Conservation (phyloP, 768 basidiomycete genomes). For the Tephrocybe sp. region DNA sequence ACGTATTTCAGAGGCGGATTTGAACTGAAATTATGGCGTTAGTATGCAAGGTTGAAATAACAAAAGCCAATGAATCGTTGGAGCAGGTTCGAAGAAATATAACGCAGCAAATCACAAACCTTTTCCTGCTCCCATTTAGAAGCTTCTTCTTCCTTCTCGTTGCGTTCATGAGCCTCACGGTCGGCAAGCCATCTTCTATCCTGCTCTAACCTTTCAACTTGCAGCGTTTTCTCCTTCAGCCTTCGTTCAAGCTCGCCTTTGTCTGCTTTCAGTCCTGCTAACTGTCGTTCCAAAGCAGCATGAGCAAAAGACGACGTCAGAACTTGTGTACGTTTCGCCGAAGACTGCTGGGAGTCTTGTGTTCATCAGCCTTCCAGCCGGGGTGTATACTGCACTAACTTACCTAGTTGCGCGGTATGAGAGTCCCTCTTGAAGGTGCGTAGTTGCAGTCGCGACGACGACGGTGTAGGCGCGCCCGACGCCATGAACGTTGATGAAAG, state of each 20-base stretch:
- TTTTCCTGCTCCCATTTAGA: conserved; percentile 54
- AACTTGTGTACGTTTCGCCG: conserved; percentile 62
- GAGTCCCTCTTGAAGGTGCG: conserved; percentile 6
- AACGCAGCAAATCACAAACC: conserved; percentile 45
- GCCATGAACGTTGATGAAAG: conserved; percentile 1
- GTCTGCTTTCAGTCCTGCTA: conserved; percentile 58
- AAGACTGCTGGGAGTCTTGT: conserved; percentile 66
- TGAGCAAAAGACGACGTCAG: conserved; percentile 63
- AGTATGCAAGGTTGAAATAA: neutral
- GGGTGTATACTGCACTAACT: neutral
- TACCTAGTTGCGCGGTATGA: conserved; percentile 7
- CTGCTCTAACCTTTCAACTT: conserved; percentile 65
- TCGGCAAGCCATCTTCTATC: conserved; percentile 72
- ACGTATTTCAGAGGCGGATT: conserved; percentile 51
- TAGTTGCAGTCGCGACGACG: conserved; percentile 1
- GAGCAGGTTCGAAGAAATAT: no score
- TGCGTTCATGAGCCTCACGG: conserved; percentile 64
- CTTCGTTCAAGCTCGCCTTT: conserved; percentile 68
- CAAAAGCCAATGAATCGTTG: no score
- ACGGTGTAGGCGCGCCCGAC: conserved; percentile 5
- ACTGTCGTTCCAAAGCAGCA: conserved; percentile 66
- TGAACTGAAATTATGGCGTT: conserved; percentile 34
- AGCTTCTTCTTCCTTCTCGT: conserved; percentile 63
- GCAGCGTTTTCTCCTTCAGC: conserved; percentile 61
- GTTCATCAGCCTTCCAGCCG: neutral